Evolutionary conservation across 1,139 yeast genomes (phyloP).

Genomic region (Kodamaea sp.): DNA sequence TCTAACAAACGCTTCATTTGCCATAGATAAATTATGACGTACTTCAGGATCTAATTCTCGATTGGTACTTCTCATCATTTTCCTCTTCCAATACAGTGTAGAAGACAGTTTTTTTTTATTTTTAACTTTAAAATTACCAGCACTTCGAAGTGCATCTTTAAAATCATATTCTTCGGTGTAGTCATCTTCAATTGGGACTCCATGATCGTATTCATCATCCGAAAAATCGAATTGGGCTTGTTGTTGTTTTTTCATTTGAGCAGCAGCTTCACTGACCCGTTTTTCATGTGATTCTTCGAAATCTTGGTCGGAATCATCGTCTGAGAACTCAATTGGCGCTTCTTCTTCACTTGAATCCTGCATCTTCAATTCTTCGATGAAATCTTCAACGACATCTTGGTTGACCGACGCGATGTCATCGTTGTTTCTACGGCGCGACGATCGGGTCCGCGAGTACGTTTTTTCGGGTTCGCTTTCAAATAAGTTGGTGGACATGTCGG

Average conservation of each 20-base stretch:
- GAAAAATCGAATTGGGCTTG: slow-evolving; percentile 17
- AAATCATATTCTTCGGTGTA: slow-evolving; percentile 47
- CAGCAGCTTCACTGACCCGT: slow-evolving; percentile 7
- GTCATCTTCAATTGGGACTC: slow-evolving; percentile 29
- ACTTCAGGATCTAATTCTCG: slow-evolving; percentile 69
- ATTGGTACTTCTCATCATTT: slow-evolving; percentile 35
- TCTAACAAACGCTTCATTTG: slow-evolving; percentile 75
- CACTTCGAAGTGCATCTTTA: slow-evolving; percentile 60
- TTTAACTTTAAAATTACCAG: slow-evolving; percentile 55
- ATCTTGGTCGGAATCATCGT: slow-evolving; percentile 15
- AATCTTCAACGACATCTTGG: slow-evolving; percentile 14
- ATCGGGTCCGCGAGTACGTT: background rate
- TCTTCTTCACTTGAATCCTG: slow-evolving; percentile 10
- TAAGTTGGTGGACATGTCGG: slow-evolving; percentile 12
- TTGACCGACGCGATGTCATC: background rate
- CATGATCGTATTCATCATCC: slow-evolving; percentile 25
- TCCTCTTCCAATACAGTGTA: slow-evolving; percentile 29
- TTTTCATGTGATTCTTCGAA: slow-evolving; percentile 15
- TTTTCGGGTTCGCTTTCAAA: slow-evolving; percentile 10
- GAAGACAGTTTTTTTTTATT: slow-evolving; percentile 32
- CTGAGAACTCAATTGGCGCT: slow-evolving; percentile 5
- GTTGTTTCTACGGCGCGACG: slow-evolving; percentile 1
- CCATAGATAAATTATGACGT: slow-evolving; percentile 58
- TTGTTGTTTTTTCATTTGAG: background rate
- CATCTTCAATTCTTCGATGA: slow-evolving; percentile 14